Evolutionary conservation across 1,284 basidiomycete genomes (phyloP).

Genomic region (Cryptococcus jaspeensis): DNA sequence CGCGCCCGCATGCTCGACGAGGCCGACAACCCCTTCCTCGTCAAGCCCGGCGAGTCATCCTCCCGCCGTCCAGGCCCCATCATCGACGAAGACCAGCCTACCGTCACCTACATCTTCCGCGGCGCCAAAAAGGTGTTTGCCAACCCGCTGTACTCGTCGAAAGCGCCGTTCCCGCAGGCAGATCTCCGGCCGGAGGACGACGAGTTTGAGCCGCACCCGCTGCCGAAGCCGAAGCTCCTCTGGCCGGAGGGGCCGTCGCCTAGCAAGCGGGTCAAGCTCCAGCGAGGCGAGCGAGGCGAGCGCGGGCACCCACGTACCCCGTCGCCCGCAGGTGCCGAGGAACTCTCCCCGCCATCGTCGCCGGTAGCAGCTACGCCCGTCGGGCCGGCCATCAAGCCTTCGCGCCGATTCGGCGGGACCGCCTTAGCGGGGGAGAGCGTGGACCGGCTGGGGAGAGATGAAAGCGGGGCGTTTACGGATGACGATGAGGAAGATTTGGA

Average conservation of each 20-base stretch:
- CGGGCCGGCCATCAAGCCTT: slow-evolving; percentile 6
- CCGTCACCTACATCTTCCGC: slow-evolving; percentile 47
- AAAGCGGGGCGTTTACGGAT: slow-evolving; percentile 6
- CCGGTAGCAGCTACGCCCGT: slow-evolving; percentile 13
- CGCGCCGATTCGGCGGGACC: slow-evolving; percentile 4
- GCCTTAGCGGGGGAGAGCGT: not conserved
- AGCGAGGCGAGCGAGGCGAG: not conserved
- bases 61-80: slow-evolving; percentile 12
- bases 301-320: slow-evolving; percentile 5
- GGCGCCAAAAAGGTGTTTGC: slow-evolving; percentile 46
- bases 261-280: slow-evolving; percentile 4
- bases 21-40: slow-evolving; percentile 42
- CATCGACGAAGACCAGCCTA: slow-evolving; percentile 28
- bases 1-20: slow-evolving; percentile 26
- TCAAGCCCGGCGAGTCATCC: slow-evolving; percentile 32
- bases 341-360: slow-evolving; percentile 15
- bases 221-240: slow-evolving; percentile 39
- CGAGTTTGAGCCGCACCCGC: slow-evolving; percentile 43
- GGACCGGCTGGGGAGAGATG: not conserved
- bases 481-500: slow-evolving; percentile 20
- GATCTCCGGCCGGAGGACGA: slow-evolving; percentile 33
- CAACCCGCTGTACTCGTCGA: slow-evolving; percentile 38
- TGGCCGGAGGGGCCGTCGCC: slow-evolving; percentile 32
- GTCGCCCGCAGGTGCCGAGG: slow-evolving; percentile 1
- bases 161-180: slow-evolving; percentile 24